Conservation (phyloP, 768 basidiomycete genomes). For the Mycena crocata region DNA sequence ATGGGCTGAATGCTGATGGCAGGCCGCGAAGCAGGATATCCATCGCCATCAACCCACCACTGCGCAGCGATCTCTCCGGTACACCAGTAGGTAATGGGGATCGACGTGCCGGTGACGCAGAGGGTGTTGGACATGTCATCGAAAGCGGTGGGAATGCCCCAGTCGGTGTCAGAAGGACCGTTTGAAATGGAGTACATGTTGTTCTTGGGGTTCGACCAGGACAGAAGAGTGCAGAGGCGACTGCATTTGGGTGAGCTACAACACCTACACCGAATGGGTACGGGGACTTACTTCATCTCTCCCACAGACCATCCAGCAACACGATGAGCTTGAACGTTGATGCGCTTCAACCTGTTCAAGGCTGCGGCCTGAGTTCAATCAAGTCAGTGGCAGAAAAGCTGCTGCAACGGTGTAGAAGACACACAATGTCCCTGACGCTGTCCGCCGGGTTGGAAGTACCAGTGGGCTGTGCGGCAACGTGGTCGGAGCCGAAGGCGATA, state of each 20-base stretch:
- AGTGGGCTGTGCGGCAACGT: no score
- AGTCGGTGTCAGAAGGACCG: not conserved
- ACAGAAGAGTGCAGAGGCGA: not conserved
- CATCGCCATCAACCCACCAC: not conserved
- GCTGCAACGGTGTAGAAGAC: no score
- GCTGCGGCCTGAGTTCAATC: no score
- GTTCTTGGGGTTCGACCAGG: not conserved
- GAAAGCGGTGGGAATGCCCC: not conserved
- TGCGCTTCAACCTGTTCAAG: no score
- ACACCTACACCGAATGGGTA: no score
- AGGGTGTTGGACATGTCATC: not conserved
- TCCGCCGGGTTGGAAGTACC: no score
- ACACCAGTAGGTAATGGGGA: not conserved
- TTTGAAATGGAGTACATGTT: not conserved
- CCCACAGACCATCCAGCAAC: no score
- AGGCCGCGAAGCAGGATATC: not conserved
- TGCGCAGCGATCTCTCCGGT: not conserved
- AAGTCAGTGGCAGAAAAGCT: no score
- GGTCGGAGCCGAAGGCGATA: no score
- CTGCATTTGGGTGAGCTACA: not conserved
- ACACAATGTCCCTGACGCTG: no score
- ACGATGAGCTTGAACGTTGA: no score
- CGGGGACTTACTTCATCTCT: no score
- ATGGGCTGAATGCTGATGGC: not conserved
- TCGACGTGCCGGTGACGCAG: not conserved